These are phyloP conservation scores for Fraxinus platypoda DNA, from an alignment of 305 asterid genomes.

Conservation along the genomic window DNA sequence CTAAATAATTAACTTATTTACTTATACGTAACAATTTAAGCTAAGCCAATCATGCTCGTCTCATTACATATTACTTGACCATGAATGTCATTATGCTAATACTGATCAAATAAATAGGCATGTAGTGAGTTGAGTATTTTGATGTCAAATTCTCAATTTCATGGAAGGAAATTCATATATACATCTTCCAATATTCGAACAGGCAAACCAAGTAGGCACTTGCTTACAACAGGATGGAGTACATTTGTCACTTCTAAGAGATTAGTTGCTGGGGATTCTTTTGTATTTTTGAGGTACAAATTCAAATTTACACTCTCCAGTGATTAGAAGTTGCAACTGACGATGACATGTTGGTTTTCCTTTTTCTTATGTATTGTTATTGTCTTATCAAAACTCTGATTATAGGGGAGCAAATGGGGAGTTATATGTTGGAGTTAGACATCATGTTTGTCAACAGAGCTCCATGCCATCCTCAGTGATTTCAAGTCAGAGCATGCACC, in stretches of 20 bases:
- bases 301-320: background rate
- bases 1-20: background rate
- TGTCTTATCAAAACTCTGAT: background rate
- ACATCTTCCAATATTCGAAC: constrained; percentile 17
- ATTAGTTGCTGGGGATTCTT: constrained; percentile 91
- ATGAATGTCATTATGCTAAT: background rate
- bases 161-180: constrained; percentile 2
- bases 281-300: constrained; percentile 79
- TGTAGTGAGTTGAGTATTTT: background rate
- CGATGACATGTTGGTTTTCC: background rate
- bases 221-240: constrained; percentile 99
- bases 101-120: background rate
- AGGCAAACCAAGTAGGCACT: constrained; percentile 98
- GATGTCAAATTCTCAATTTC: background rate
- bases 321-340: background rate
- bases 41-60: background rate
- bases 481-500: constrained; percentile 98
- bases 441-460: constrained; percentile 68
- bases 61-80: background rate
- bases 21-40: background rate
- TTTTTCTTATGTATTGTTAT: background rate
- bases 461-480: constrained; percentile 92
- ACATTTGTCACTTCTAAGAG: constrained; percentile 85
- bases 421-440: constrained; percentile 82
- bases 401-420: constrained; percentile 79